phyloP scores from a whole-genome alignment of 257 asterid species.

The Parsonsia alboflavescens region DNA sequence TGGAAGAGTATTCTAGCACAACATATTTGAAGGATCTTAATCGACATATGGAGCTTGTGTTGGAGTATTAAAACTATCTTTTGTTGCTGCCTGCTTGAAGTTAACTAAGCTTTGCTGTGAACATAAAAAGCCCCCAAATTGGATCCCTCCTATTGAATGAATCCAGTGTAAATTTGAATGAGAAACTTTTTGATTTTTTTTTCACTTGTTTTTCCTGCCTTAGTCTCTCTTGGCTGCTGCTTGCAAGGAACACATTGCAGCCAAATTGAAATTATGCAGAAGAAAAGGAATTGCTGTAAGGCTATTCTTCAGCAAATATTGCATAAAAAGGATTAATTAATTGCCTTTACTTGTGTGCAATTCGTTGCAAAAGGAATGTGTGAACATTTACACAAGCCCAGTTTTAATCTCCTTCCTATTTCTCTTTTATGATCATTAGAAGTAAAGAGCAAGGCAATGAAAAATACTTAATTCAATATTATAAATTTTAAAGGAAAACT shows the following conservation, averaged over 20 bases:
- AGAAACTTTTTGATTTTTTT: slow-evolving; percentile 12
- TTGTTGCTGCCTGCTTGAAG: not conserved
- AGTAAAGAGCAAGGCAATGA: too few relatives aligned
- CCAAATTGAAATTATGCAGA: slow-evolving; percentile 13
- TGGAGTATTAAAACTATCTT: slow-evolving; percentile 45
- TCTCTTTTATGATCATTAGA: too few relatives aligned
- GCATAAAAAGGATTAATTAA: too few relatives aligned
- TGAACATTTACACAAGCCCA: too few relatives aligned
- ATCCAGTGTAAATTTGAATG: slow-evolving; percentile 2
- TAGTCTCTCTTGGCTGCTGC: slow-evolving; percentile 3
- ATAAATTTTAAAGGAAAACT: too few relatives aligned
- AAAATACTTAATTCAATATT: too few relatives aligned
- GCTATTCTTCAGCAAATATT: not conserved
- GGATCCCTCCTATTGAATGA: not conserved
- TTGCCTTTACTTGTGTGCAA: not conserved
- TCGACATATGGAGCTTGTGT: slow-evolving; percentile 85
- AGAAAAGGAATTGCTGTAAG: slow-evolving; percentile 7
- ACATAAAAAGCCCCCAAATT: slow-evolving; percentile 1
- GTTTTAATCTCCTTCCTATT: too few relatives aligned
- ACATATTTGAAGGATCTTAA: slow-evolving; percentile 70
- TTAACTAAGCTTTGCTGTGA: not conserved
- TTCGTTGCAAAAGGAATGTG: not conserved
- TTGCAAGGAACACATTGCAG: slow-evolving; percentile 3
- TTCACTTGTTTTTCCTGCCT: not conserved
- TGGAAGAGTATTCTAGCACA: slow-evolving; percentile 71